Conservation (phyloP, 257 asterid species). For the Solanum virginianum region DNA sequence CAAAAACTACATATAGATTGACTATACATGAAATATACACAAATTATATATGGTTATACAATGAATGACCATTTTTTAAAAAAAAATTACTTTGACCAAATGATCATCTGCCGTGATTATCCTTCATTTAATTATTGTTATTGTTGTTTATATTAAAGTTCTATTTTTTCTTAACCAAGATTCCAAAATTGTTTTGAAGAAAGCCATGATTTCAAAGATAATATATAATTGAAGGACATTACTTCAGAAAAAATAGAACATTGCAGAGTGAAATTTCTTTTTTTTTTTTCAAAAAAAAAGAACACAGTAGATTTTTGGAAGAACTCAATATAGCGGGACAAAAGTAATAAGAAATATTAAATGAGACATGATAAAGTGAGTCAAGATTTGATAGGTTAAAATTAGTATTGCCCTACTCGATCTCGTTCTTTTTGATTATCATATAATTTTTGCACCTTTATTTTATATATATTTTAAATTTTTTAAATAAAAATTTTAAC, state of each 20-base stretch:
- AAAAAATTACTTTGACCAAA: too few relatives aligned
- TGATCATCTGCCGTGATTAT: too few relatives aligned
- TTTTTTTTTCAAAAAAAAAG: not conserved
- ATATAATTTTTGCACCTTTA: not conserved
- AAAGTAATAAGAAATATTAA: not conserved
- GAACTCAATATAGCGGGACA: not conserved
- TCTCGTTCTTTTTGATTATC: not conserved
- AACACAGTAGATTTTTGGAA: not conserved
- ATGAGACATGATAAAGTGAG: not conserved
- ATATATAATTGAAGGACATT: not conserved
- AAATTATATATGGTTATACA: too few relatives aligned
- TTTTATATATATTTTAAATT: too few relatives aligned
- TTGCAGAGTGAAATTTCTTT: not conserved
- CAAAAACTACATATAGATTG: too few relatives aligned
- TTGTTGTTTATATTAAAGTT: too few relatives aligned
- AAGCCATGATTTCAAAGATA: not conserved
- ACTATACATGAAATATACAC: too few relatives aligned
- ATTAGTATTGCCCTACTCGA: not conserved
- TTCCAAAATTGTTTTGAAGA: not conserved
- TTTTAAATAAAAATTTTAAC: too few relatives aligned
- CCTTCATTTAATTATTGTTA: too few relatives aligned
- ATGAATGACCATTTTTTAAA: too few relatives aligned
- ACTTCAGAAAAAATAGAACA: not conserved
- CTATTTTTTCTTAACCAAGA: too few relatives aligned
- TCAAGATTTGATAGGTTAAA: not conserved